A percentile compares a stretch with the other conserved stretches of the same genome.
Evolutionary conservation across 2,329 filamentous ascomycete species (phyloP).

Genomic region (Penicillium brevicompactum): DNA sequence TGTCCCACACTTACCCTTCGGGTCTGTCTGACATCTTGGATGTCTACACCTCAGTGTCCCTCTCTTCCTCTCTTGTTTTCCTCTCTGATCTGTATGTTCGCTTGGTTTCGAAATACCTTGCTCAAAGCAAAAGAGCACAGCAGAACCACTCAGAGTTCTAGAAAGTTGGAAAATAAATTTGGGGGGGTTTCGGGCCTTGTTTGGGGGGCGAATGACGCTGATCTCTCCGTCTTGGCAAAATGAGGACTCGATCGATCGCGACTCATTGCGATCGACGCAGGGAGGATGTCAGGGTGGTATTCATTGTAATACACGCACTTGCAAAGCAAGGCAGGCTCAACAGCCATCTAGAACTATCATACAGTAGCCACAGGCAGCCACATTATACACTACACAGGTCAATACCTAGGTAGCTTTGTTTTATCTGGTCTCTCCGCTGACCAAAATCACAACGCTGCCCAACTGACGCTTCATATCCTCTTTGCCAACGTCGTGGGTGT

Average conservation of each 20-base stretch:
- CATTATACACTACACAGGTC: constrained; percentile 1
- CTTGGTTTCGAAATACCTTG: too few species aligned
- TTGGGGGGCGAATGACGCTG: constrained; percentile 12
- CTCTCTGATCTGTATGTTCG: neutral
- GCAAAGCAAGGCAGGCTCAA: neutral
- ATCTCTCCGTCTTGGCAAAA: constrained; percentile 15
- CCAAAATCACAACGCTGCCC: constrained; percentile 80
- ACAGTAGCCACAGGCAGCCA: constrained; percentile 3
- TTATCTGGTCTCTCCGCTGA: constrained; percentile 59
- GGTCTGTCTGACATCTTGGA: constrained; percentile 24
- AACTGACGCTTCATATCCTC: constrained; percentile 87
- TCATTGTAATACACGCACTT: constrained; percentile 6
- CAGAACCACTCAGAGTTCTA: neutral
- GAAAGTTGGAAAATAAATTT: neutral
- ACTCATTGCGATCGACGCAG: neutral
- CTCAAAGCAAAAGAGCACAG: too few species aligned
- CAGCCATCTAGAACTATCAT: constrained; percentile 9
- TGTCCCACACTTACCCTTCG: constrained; percentile 24
- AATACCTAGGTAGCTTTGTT: neutral
- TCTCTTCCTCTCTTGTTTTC: neutral
- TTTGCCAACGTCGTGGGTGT: constrained; percentile 94
- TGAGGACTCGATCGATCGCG: constrained; percentile 4
- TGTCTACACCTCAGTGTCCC: neutral
- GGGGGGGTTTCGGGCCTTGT: neutral
- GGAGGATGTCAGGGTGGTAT: neutral